phyloP scores from a whole-genome alignment of 2,329 filamentous ascomycete species.

The Trichophyton mentagrophytes region DNA sequence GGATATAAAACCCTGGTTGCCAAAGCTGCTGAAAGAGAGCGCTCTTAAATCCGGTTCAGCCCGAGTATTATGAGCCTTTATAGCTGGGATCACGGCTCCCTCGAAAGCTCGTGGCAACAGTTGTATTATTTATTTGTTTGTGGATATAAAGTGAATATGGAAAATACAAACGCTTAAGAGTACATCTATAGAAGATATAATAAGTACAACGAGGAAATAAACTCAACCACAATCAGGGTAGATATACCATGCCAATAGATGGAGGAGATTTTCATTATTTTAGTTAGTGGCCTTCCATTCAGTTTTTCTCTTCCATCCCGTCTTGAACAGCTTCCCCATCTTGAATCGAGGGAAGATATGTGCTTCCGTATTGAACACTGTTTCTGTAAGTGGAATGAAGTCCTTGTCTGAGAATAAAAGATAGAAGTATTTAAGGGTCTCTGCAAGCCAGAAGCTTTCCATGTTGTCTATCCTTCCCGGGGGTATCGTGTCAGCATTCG shows the following conservation, averaged over 20 bases:
- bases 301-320: constrained; percentile 27
- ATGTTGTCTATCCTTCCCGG: constrained; percentile 71
- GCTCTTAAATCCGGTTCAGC: background rate
- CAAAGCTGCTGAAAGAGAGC: constrained; percentile 17
- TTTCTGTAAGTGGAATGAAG: constrained; percentile 67
- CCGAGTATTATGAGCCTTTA: background rate
- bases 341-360: constrained; percentile 83
- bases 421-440: constrained; percentile 97
- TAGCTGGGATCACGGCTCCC: no score
- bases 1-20: constrained; percentile 61
- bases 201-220: background rate
- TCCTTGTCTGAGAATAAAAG: constrained; percentile 79
- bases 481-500: constrained; percentile 60
- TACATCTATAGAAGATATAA: background rate
- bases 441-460: constrained; percentile 98
- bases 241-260: background rate
- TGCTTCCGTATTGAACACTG: constrained; percentile 93
- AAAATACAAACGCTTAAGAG: background rate
- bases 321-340: constrained; percentile 41
- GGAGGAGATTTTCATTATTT: no score
- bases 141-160: background rate
- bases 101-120: background rate
- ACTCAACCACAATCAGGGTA: background rate
- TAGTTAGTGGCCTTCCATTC: background rate
- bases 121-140: background rate